Conservation (phyloP, 2,329 filamentous ascomycete species). For the Aspergillus alliaceus region DNA sequence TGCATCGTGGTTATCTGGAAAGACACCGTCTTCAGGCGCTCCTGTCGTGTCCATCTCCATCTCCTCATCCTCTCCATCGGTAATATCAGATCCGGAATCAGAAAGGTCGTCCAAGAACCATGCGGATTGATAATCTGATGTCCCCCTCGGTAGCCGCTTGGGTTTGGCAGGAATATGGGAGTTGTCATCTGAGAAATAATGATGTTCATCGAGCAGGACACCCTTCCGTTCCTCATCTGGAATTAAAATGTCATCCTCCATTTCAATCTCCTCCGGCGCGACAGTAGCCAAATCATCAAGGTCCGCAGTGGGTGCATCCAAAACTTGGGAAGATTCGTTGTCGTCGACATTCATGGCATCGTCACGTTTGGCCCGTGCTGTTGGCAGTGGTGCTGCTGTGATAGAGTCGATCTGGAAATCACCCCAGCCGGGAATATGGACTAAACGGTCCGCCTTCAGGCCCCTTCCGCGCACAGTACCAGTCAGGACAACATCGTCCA, state of each 20-base stretch:
- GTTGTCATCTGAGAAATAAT: constrained; percentile 94
- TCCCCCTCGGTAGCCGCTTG: constrained; percentile 82
- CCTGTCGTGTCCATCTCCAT: constrained; percentile 56
- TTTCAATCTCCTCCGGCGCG: constrained; percentile 80
- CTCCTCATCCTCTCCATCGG: constrained; percentile 62
- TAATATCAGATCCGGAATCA: constrained; percentile 80
- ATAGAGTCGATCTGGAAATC: constrained; percentile 92
- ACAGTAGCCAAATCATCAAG: constrained; percentile 80
- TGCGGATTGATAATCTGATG: constrained; percentile 88
- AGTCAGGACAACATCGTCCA: constrained; percentile 69
- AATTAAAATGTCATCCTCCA: constrained; percentile 65
- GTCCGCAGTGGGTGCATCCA: constrained; percentile 74
- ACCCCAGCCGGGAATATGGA: constrained; percentile 92
- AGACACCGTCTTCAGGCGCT: constrained; percentile 79
- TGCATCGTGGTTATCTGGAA: constrained; percentile 51
- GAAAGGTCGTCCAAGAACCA: constrained; percentile 87
- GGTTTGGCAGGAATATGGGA: constrained; percentile 59
- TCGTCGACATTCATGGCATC: constrained; percentile 70
- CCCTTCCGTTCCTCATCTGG: constrained; percentile 69
- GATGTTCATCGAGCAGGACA: constrained; percentile 91
- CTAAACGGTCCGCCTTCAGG: constrained; percentile 83
- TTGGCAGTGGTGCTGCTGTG: constrained; percentile 68
- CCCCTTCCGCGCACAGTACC: constrained; percentile 83
- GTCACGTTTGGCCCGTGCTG: constrained; percentile 52
- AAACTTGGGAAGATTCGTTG: constrained; percentile 48